phyloP scores from a whole-genome alignment of 129 eudicot genomes.

The Dittrichia graveolens region DNA sequence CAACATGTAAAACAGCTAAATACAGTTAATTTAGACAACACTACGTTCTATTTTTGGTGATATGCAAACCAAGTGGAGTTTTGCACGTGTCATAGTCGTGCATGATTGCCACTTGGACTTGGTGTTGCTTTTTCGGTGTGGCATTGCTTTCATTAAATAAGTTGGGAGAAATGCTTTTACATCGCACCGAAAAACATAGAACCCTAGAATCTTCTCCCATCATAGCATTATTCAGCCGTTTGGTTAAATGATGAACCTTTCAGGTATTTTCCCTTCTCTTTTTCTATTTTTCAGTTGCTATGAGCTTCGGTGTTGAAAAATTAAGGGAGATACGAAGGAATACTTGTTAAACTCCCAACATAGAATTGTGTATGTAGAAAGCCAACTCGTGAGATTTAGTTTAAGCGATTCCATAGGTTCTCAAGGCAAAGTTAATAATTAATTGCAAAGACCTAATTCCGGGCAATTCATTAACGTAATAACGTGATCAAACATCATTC shows the following conservation, averaged over 20 bases:
- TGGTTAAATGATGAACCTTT: slow-evolving; percentile 1
- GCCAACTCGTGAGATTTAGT: not conserved
- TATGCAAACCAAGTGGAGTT: too few species aligned
- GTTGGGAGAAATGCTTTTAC: not conserved
- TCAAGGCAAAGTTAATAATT: not conserved
- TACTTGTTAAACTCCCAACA: too few species aligned
- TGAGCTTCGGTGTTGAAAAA: not conserved
- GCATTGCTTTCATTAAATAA: too few species aligned
- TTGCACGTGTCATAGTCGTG: too few species aligned
- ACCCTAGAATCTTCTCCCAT: slow-evolving; percentile 14
- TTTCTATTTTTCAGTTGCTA: not conserved
- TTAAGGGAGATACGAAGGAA: too few species aligned
- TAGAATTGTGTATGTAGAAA: not conserved
- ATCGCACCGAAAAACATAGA: not conserved
- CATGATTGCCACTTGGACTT: not conserved
- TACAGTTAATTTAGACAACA: too few species aligned
- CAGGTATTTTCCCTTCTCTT: slow-evolving; percentile 16
- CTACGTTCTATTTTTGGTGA: too few species aligned
- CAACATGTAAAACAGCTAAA: too few species aligned
- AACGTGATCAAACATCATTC: too few species aligned
- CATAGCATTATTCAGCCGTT: not conserved
- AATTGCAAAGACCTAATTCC: too few species aligned
- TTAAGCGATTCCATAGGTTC: not conserved
- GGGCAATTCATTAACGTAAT: too few species aligned
- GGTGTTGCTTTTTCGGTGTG: not conserved